Percentiles rank a stretch among this genome's conserved stretches.
Evolutionary conservation across 352 stramenopile genomes (phyloP).

Genomic region (Thalassiosira sp.): DNA sequence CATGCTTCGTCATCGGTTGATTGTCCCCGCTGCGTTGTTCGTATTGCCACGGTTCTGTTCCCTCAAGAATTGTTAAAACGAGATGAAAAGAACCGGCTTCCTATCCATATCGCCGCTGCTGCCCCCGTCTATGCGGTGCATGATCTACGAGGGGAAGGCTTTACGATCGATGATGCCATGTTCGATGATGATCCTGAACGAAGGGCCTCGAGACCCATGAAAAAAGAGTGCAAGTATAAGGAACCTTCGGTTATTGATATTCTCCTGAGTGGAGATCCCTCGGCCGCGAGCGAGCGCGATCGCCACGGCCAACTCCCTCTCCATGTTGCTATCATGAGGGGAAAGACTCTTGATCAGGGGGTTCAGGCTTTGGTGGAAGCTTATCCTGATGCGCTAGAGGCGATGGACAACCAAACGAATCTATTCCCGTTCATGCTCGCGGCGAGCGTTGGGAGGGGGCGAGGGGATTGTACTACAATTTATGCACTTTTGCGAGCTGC

Average conservation of each 20-base stretch:
- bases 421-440: conserved; percentile 62
- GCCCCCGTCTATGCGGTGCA: conserved; percentile 65
- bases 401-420: conserved; percentile 36
- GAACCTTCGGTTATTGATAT: conserved; percentile 66
- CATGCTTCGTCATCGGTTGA: conserved; percentile 61
- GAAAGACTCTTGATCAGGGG: conserved; percentile 56
- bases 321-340: conserved; percentile 59
- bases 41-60: conserved; percentile 62
- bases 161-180: conserved; percentile 58
- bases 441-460: conserved; percentile 31
- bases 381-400: conserved; percentile 39
- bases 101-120: conserved; percentile 54
- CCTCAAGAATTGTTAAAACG: conserved; percentile 49
- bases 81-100: conserved; percentile 54
- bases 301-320: conserved; percentile 53
- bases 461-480: conserved; percentile 45
- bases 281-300: conserved; percentile 36
- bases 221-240: conserved; percentile 46
- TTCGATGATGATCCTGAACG: conserved; percentile 46
- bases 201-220: conserved; percentile 12
- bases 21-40: conserved; percentile 62
- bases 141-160: conserved; percentile 66
- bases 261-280: conserved; percentile 36
- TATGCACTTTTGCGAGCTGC: conserved; percentile 48
- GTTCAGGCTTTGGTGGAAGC: conserved; percentile 34